Evolutionary conservation across 75 land plant species (phyloP).

Genomic region (Pinus tabuliformis): DNA sequence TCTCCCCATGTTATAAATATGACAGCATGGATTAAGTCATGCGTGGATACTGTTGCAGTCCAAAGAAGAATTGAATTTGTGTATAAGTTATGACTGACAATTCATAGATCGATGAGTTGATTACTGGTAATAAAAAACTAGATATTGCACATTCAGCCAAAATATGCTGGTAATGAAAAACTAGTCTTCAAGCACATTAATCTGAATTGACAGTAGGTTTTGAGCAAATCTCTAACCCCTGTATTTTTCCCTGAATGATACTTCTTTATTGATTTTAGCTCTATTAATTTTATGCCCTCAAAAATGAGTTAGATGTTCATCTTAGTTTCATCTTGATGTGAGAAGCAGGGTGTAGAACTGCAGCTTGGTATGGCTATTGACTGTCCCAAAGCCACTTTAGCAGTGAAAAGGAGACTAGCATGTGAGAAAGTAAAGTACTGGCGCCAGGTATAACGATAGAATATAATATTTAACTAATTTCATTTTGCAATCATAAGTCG

Average conservation of each 20-base stretch:
- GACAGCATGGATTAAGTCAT: too few species aligned
- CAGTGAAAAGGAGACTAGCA: slow-evolving; percentile 91
- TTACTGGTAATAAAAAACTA: neutral
- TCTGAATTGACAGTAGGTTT: neutral
- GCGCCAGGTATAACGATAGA: slow-evolving; percentile 58
- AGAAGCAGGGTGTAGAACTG: slow-evolving; percentile 63
- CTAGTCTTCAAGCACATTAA: neutral
- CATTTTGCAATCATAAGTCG: neutral
- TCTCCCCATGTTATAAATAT: too few species aligned
- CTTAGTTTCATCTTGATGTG: neutral
- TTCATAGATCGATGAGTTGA: neutral
- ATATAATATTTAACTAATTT: neutral
- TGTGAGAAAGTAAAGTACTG: slow-evolving; percentile 92
- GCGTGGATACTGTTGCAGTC: neutral
- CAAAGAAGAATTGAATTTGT: neutral
- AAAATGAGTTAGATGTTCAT: neutral
- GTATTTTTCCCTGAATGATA: neutral
- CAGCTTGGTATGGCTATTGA: slow-evolving; percentile 93
- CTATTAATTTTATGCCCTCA: neutral
- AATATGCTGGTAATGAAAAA: neutral
- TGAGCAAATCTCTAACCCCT: neutral
- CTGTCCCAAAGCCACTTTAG: slow-evolving; percentile 84
- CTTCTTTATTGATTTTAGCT: neutral
- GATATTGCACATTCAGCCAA: neutral
- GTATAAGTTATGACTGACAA: neutral